Evolutionary conservation across 108 stramenopile species (phyloP), one percentile per base, ranked within the genome.

Genomic region (Craspedostauros australis): DNA sequence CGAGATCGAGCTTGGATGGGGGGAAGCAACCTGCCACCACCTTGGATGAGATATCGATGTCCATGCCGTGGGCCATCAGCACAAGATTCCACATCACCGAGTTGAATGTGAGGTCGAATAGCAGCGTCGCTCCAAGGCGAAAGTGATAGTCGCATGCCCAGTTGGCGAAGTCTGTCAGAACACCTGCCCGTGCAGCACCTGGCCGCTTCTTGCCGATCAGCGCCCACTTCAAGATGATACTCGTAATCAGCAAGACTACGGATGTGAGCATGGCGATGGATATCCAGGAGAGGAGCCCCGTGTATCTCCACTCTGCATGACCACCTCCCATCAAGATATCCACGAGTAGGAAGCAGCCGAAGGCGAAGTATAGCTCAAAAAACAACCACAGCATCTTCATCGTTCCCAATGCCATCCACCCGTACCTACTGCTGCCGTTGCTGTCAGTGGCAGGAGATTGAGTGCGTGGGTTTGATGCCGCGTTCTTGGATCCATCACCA

Each of bases 1-100:
- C 23, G 2, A 52, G 50, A 52, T 52, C 50, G 22, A 52, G 33
- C 32, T 52, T 52, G 50, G 33, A 37, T 4, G 50, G 50, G 5
- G 6, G 8, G 12, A 52, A 37, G 4, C 5, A 18, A 6, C 16
- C 32, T n/a, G n/a, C n/a, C n/a, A n/a, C n/a, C n/a, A 52, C 36
- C 5, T 14, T 32, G 34, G 50, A 37, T 5, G 30, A 16, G 14
- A 37, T 15, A 12, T 52, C 50, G 22, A 52, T 52, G 32, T 52
- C 36, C 32, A 52, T 34, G 4, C 50, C 50, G 4, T 37, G 50
- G 2, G 22, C 16, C 34, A 37, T 34, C n/a, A 52, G 34, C 9
- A 37, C 15, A 15, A 52, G 14, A n/a, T 52, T 52, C 32, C 30
- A 34, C 32, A 52, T 43, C 4, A 15, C 16, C 4, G 50, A 52